phyloP scores from a whole-genome alignment of 257 asterid species.

The Primulina tabacum region DNA sequence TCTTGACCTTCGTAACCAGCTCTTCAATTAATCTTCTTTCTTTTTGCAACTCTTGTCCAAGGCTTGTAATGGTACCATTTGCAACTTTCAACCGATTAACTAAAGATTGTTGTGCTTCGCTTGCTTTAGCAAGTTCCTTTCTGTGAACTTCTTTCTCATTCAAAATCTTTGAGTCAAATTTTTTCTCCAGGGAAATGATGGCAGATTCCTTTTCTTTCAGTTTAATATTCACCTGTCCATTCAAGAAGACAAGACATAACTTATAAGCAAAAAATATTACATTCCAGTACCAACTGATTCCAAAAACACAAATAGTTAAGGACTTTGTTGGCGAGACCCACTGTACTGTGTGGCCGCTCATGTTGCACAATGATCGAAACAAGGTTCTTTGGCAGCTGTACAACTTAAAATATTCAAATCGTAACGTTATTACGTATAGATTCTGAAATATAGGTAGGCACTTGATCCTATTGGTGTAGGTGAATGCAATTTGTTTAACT shows the following conservation, averaged over 20 bases:
- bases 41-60: constrained; percentile 50
- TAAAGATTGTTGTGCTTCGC: constrained; percentile 45
- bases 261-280: background rate
- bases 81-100: constrained; percentile 45
- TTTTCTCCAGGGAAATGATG: constrained; percentile 43
- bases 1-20: constrained; percentile 38
- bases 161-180: constrained; percentile 46
- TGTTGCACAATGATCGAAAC: background rate
- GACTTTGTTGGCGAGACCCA: background rate
- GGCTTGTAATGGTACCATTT: constrained; percentile 28
- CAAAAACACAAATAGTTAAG: background rate
- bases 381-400: background rate
- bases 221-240: constrained; percentile 54
- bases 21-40: constrained; percentile 41
- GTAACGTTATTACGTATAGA: too few relatives aligned
- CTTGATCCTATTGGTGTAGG: background rate
- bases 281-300: background rate
- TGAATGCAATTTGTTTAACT: background rate
- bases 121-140: constrained; percentile 42
- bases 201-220: constrained; percentile 55
- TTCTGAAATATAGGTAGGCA: background rate
- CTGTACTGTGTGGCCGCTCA: background rate
- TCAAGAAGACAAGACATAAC: constrained; percentile 23
- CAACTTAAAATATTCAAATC: background rate
- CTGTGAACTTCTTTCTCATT: constrained; percentile 46